phyloP scores from a whole-genome alignment of 495 filamentous ascomycete species.

The Corynascus novoguineensis region DNA sequence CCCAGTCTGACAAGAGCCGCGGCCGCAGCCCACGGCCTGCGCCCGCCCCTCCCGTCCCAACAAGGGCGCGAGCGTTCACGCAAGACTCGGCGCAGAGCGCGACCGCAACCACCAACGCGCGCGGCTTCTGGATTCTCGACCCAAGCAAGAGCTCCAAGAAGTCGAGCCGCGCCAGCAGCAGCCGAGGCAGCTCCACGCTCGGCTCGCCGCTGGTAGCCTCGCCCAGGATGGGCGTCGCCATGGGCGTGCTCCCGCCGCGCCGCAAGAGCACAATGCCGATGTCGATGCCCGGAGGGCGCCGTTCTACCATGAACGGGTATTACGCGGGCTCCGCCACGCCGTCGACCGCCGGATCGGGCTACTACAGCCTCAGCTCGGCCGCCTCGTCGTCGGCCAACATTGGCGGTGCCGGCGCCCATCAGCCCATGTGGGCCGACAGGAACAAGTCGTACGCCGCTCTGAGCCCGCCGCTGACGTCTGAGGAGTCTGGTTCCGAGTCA shows the following conservation, averaged over 20 bases:
- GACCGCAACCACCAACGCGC: neutral
- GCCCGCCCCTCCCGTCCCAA: neutral
- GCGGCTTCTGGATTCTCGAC: conserved; percentile 6
- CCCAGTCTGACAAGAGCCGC: conserved; percentile 5
- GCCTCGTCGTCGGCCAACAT: neutral
- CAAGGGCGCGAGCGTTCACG: neutral
- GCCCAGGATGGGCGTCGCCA: conserved; percentile 4
- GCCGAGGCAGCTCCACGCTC: neutral
- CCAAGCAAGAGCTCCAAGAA: neutral
- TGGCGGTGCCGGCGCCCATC: no score
- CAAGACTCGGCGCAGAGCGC: neutral
- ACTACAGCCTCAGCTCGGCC: conserved; percentile 1
- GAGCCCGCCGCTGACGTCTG: neutral
- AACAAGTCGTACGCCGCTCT: neutral
- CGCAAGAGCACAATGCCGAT: conserved; percentile 3
- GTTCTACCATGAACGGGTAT: neutral
- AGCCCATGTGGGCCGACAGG: neutral
- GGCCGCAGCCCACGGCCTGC: neutral
- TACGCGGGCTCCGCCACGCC: no score
- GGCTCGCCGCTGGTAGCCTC: conserved; percentile 4
- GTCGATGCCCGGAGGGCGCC: neutral
- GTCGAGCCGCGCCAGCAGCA: conserved; percentile 4
- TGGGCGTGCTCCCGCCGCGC: neutral
- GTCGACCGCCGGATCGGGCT: neutral
- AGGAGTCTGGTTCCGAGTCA: neutral